phyloP scores from a whole-genome alignment of 495 filamentous ascomycete genomes.

The Neurospora sp. region DNA sequence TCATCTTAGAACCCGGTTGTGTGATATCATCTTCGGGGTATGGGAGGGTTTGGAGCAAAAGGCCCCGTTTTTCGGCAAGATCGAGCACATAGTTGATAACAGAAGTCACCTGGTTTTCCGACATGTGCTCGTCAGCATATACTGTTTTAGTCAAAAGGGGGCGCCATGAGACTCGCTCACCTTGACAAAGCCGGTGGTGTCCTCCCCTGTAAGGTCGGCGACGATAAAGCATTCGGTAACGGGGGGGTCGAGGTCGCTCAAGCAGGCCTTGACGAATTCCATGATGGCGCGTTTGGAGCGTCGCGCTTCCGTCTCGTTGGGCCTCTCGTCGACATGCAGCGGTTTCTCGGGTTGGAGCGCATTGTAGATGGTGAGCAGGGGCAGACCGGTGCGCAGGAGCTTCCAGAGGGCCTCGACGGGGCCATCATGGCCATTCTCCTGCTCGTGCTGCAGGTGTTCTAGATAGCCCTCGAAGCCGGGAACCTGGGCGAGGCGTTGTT shows the following conservation, averaged over 20 bases:
- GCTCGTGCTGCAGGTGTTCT: constrained; percentile 44
- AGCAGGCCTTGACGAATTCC: constrained; percentile 45
- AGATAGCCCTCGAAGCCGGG: constrained; percentile 70
- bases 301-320: constrained; percentile 49
- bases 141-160: neutral
- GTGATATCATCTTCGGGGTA: constrained; percentile 36
- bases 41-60: constrained; percentile 48
- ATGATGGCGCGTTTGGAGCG: constrained; percentile 51
- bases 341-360: constrained; percentile 54
- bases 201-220: constrained; percentile 80
- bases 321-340: constrained; percentile 50
- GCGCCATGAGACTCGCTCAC: constrained; percentile 29
- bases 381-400: constrained; percentile 72
- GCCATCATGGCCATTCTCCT: constrained; percentile 43
- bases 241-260: constrained; percentile 60
- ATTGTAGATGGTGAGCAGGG: constrained; percentile 85
- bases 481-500: constrained; percentile 68
- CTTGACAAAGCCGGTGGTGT: constrained; percentile 97
- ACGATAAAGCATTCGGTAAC: constrained; percentile 83
- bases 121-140: neutral
- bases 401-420: constrained; percentile 89
- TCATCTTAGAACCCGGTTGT: constrained; percentile 47
- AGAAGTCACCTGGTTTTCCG: constrained; percentile 33
- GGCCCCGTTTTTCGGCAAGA: constrained; percentile 61
- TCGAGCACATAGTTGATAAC: constrained; percentile 90